Conservation (phyloP, 805 yeast species). For the Metschnikowia kunwiensis region DNA sequence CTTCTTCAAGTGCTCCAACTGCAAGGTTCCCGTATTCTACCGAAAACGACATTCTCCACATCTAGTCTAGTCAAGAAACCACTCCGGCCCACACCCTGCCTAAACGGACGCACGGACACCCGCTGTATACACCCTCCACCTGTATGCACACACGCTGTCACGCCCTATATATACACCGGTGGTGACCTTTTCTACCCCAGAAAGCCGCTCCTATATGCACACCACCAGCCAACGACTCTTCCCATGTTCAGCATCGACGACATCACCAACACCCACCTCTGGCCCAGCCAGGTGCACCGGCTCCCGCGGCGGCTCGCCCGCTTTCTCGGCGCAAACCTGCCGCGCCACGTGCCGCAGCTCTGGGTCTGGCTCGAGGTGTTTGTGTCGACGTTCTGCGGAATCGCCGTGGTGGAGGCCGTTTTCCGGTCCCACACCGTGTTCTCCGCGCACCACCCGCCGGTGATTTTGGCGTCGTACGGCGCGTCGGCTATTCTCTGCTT, state of each 20-base stretch:
- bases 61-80: too few relatives aligned
- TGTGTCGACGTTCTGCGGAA: slow-evolving; percentile 45
- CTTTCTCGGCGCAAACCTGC: slow-evolving; percentile 39
- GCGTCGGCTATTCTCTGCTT: slow-evolving; percentile 61
- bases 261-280: slow-evolving; percentile 26
- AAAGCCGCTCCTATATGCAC: background rate
- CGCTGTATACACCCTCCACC: too few relatives aligned
- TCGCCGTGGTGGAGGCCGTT: slow-evolving; percentile 45
- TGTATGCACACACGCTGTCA: too few relatives aligned
- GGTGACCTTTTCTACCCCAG: too few relatives aligned
- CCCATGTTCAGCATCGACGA: slow-evolving; percentile 40
- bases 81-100: too few relatives aligned
- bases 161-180: too few relatives aligned
- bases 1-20: too few relatives aligned
- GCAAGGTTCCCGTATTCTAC: too few relatives aligned
- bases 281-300: slow-evolving; percentile 26
- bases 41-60: too few relatives aligned
- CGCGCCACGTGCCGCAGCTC: slow-evolving; percentile 34
- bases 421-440: slow-evolving; percentile 42
- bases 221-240: slow-evolving; percentile 8
- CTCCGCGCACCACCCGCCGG: slow-evolving; percentile 39
- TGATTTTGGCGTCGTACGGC: slow-evolving; percentile 55
- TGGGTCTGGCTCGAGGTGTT: slow-evolving; percentile 46
- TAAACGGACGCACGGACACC: too few relatives aligned
- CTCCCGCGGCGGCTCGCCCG: slow-evolving; percentile 36